Evolutionary conservation across 768 basidiomycete species (phyloP).

Genomic region (Pseudohyphozyma bogoriensis): DNA sequence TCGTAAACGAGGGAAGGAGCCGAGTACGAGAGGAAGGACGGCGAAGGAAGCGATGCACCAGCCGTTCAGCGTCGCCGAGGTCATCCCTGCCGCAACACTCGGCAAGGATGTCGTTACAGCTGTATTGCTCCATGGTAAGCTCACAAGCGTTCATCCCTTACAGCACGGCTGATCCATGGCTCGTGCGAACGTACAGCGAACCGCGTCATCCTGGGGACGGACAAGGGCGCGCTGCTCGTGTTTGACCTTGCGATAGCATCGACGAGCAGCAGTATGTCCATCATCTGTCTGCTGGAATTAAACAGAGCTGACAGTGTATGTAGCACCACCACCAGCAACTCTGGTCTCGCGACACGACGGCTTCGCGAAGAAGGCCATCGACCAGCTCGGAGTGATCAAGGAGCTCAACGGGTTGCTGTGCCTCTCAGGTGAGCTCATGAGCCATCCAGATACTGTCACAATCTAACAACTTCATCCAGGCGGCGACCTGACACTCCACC

Average conservation of each 20-base stretch:
- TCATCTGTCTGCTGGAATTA: not conserved
- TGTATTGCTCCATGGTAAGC: constrained; percentile 9
- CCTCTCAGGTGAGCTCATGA: constrained; percentile 56
- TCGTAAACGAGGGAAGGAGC: too few species aligned
- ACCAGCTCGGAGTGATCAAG: constrained; percentile 75
- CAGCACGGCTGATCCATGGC: not conserved
- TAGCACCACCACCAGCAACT: constrained; percentile 17
- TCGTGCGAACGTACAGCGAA: constrained; percentile 8
- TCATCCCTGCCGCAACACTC: not conserved
- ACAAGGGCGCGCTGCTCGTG: constrained; percentile 17
- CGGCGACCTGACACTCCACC: constrained; percentile 59
- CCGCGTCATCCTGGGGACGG: constrained; percentile 24
- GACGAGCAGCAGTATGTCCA: constrained; percentile 1
- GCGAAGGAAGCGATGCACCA: not conserved
- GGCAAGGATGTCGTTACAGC: not conserved
- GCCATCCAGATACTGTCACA: too few species aligned
- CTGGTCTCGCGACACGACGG: constrained; percentile 10
- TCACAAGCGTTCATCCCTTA: not conserved
- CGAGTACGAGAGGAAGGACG: too few species aligned
- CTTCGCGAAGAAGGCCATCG: constrained; percentile 51
- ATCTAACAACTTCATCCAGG: constrained; percentile 45
- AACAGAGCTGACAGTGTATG: not conserved
- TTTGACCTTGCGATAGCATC: constrained; percentile 15
- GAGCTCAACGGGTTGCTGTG: constrained; percentile 77
- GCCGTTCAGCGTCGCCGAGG: not conserved